Base-by-base conservation (phyloP, 768 basidiomycete genomes). In the Lenzites betulinus region DNA sequence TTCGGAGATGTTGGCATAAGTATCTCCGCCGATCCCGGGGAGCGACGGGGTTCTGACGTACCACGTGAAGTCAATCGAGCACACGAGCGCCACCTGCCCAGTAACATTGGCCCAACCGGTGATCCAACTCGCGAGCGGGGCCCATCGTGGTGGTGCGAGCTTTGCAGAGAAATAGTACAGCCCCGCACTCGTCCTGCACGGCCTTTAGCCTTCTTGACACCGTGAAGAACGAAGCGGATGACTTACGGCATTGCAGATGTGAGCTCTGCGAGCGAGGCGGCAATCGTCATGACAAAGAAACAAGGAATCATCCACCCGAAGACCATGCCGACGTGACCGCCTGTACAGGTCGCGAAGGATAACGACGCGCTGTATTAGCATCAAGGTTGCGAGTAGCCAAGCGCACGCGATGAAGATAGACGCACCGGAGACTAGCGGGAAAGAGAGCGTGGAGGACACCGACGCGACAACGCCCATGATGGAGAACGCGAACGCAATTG, bases 91-190 rank as follows among this genome's bases (percentile, higher is more conserved):
- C 18, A 86, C 75, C 71, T 87, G 88, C 26, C 88, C 88, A 13
- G 87, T 89, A 42, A 89, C 80, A 64, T 90, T 90, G 15, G 88
- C 86, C 87, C 87, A 89, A 7, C 86, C 84, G 47, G 84, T 86
- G 53, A 86, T 80, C 84, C 84, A 86, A 63, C 86, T 85, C 1
- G 86, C 83, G 52, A 91, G 72, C 7, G 87, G 78, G 2, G 85
- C 79, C 56, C 84, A 83, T 66, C 80, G 77, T 7, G 79, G 78
- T 1, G 87, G 86, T 2, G 89, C 89, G 44, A 91, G 71, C 68
- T 87, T 90, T 0, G 89, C 86, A 2, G 89, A 87, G 71, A 90
- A 90, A 70, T 90, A 91, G 70, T 90, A 90, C 18, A 91, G 75
- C 0, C 89, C 89, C 7, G 89, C 89, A 63, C 89, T 90, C 23